Evolutionary conservation across 148 eudicot genomes (phyloP), one percentile per base, ranked within the genome.

Genomic region (Persicaria tinctoria): DNA sequence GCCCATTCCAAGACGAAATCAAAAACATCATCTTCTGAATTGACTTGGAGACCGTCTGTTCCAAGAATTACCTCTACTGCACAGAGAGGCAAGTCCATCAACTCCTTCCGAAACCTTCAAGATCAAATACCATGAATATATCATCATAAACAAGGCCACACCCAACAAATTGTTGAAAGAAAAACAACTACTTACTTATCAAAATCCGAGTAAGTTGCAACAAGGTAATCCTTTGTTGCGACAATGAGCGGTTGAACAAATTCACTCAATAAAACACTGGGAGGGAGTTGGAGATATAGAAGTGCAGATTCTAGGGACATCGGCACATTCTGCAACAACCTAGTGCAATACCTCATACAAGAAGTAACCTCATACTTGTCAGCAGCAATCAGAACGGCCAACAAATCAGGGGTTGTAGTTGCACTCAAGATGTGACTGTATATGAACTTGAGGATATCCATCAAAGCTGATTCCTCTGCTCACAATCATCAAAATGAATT

Each of bases 361-460:
- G 91, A 90, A 78, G 86, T 91, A 69, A 90, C 94, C 84, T 90
- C 94, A 81, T 86, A 90, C 72, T 90, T 90, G 79, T 90, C 94
- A 0, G 94, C 94, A 64, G 94, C 89, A 91, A 88, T 87, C 79
- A 88, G 54, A 66, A 90, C 89, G 77, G 85, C 94, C 70, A 90
- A 83, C 82, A 90, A 79, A 44, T 87, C 90, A 50, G 87, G 78
- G 66, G 88, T 86, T 23, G 88, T 80, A 72, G 82, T 82, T 70
- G 86, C 83, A 41, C 80, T 78, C 51, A 88, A 76, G 74, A 84
- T 81, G 76, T 82, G 82, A 84, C 88, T 86, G 82, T 88, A 90
- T 91, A 90, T 88, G 51, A 88, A 90, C 79, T 90, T 90, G 73
- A 90, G 84, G 60, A 90, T 88, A 78, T 90, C 91, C 91, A 88